Percentiles rank a stretch among this genome's conserved stretches.
These are phyloP conservation scores for Lagenaria siceraria DNA, from an alignment of 306 rosid species.

Conservation along the genomic window DNA sequence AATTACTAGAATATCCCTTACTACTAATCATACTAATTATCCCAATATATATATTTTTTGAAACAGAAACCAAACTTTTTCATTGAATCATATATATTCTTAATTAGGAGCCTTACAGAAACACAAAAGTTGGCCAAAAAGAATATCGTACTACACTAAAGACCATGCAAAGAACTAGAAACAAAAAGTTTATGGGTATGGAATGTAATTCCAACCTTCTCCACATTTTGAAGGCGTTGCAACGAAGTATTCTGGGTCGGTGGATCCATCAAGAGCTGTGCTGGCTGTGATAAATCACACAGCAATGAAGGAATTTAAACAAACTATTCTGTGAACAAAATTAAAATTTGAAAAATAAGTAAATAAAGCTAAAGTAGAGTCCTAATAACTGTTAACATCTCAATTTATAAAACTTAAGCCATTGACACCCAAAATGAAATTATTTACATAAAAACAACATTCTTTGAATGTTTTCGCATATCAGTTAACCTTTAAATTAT, in stretches of 20 bases:
- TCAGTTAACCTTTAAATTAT: neutral
- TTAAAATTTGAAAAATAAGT: neutral
- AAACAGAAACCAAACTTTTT: too few species aligned
- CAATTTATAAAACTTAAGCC: too few species aligned
- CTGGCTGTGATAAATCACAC: neutral
- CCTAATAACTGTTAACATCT: neutral
- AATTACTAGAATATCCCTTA: too few species aligned
- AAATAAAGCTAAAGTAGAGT: neutral
- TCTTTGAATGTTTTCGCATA: neutral
- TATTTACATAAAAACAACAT: too few species aligned
- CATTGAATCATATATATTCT: too few species aligned
- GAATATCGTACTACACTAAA: neutral
- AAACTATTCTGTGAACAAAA: neutral
- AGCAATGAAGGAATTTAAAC: neutral
- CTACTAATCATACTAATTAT: too few species aligned
- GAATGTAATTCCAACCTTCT: conserved; percentile 23
- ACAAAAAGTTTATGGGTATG: neutral
- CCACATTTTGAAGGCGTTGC: conserved; percentile 59
- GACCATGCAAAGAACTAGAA: neutral
- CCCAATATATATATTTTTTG: too few species aligned
- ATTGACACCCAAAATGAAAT: too few species aligned
- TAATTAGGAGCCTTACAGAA: too few species aligned
- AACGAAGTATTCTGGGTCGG: conserved; percentile 69
- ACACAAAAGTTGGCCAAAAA: neutral
- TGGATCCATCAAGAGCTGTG: conserved; percentile 44